Evolutionary conservation across 2,329 filamentous ascomycete species (phyloP), one percentile per base, ranked within the genome.

Genomic region (Aspergillaceae sp.): DNA sequence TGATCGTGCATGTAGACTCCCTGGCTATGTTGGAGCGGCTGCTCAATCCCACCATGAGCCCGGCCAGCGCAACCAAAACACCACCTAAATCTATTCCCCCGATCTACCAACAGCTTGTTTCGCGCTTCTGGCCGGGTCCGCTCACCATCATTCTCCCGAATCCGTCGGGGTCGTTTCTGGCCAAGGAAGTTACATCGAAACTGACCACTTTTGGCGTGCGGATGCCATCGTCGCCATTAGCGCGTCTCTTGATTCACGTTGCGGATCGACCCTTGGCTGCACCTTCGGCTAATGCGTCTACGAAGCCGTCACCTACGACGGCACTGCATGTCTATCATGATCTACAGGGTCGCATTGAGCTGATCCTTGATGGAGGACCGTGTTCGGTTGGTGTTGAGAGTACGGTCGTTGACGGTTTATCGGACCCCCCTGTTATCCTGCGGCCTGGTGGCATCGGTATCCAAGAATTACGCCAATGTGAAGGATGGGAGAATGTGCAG

Each of bases 311-410:
- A 2, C 91, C 92, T 0, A 98, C 92, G 0, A 84, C 85, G 0
- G 92, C 92, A 1, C 82, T 85, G 58, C 92, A 98, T 65, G 92
- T 98, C 8, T 75, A 82, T 26, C 83, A 94, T 51, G 92, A 98
- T 62, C 73, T 98, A 7, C 67, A 83, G 34, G 88, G 88, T 0
- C 79, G 84, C 42, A 94, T 98, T 53, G 82, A 86, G 56, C 74
- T 91, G 4, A 92, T 98, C 47, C 72, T 98, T 0, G 91, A 98
- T 55, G 92, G 91, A 2, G 92, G 92, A 0, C 70, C 82, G 0
- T 97, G 90, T 58, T 76, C 78, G 19, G 88, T 98, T 7, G 92
- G 92, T 1, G 89, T 98, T 0, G 92, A 98, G 69, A 96, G 89
- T 63, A 98, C 92, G 0, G 92, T 98, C 1, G 89, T 98, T 0